Base-by-base conservation (phyloP, 768 basidiomycete species). In the Kwoniella bestiolae region DNA sequence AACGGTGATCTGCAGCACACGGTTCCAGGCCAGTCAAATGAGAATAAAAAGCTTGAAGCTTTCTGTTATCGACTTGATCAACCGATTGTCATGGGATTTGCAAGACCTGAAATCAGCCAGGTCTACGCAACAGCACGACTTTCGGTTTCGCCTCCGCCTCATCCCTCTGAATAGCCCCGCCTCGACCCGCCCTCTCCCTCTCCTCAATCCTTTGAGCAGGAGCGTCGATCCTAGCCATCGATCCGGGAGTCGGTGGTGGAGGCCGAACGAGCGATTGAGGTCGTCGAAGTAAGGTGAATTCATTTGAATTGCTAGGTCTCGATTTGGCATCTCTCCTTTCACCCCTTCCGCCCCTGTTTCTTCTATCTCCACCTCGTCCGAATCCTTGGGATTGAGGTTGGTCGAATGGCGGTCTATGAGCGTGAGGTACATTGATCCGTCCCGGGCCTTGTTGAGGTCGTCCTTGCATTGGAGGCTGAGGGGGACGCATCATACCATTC, bases 281-380 rank as follows among this genome's bases (percentile, higher is more conserved):
- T 63, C 75, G 52, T 58, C 74, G 70, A 26, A 77, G 67, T 7
- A 74, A 60, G 2, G 69, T 68, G 47, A 77, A 76, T 45, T 68
- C 64, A 25, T 63, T 63, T 16, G 46, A 46, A 18, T 46, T 28
- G 16, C 28, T 56, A 31, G 51, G 56, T n/a, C 34, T 45, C n/a
- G 50, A 26, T 23, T 35, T 62, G 41, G 34, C 21, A 28, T 53
- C 62, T 38, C 14, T 61, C 21, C 35, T 50, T 18, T 62, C 46
- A 35, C 67, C 34, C 44, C 56, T 58, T 51, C 66, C 34, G 14
- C 66, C 60, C 11, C 66, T n/a, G n/a, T 60, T 44, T 14, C 69
- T 25, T 23, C 58, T 56, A 29, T 60, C 38, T 3, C 56, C 32
- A 60, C 32, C 60, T 16, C 53, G 46, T 29, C 29, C 58, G 31